Evolutionary conservation across 2,329 filamentous ascomycete species (phyloP), one percentile per base, ranked within the genome.

Genomic region (Alternaria brassicicola): DNA sequence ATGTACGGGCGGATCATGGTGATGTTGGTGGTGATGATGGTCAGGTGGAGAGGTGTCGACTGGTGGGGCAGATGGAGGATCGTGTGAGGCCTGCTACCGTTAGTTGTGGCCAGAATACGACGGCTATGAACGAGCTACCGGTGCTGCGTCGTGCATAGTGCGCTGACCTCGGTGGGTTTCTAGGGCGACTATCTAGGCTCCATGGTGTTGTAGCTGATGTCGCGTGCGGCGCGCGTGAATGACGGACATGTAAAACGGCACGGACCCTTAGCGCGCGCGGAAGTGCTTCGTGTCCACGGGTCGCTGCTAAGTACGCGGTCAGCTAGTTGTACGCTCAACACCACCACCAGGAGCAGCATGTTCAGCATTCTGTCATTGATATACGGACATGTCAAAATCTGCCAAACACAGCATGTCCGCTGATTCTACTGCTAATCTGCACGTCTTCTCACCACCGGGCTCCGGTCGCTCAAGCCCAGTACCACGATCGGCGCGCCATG

Each of bases 381-480:
- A 52, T 51, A 52, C 63, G 54, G 63, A 69, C 61, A 62, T 47
- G 30, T 47, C 33, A 61, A 45, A 38, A 56, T 52, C 61, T 61
- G 63, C 59, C 52, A 62, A 56, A 65, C 62, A 58, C 73, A 76
- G 64, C 65, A 78, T 78, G 76, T 74, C 75, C 58, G 73, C 71
- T 75, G 76, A 78, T 70, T 58, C 70, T 9, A 51, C 73, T 67
- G 67, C 71, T 62, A 76, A 72, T 54, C 61, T 74, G 66, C 74
- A 74, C 65, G 52, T 75, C 52, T 72, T 74, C 63, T 95, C 93
- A 63, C 92, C 92, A 71, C 87, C 91, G 75, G 93, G 89, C 84
- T 95, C 92, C 76, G 92, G 92, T 63, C 89, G 90, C 73, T 87
- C 88, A 65, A 92, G 91, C 75, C 92, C 90, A 64, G 87, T 87